A percentile compares a stretch with the other conserved stretches of the same genome.
phyloP scores from a whole-genome alignment of 2,329 filamentous ascomycete genomes.

The Fusarium stilboides region DNA sequence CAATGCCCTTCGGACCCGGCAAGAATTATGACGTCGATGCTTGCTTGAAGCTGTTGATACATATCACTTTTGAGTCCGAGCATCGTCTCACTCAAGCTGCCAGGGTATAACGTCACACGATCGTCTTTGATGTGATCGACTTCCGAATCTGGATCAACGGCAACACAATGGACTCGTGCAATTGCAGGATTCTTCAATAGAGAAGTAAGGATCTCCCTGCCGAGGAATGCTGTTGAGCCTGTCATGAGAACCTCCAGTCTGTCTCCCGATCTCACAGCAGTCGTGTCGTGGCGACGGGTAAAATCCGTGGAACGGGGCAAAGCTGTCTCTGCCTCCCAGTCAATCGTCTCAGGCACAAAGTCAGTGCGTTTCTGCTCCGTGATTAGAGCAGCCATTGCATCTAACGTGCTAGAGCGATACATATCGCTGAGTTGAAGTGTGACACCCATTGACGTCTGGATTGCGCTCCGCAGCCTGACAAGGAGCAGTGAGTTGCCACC shows the following conservation, averaged over 20 bases:
- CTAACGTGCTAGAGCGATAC: background rate
- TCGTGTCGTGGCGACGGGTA: fast-evolving
- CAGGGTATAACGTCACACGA: background rate
- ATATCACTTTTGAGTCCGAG: background rate
- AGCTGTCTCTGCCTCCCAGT: background rate
- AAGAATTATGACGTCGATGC: background rate
- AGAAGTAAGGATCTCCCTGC: background rate
- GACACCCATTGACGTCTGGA: slow-evolving; percentile 1
- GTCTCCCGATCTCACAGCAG: background rate
- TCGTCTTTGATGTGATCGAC: background rate
- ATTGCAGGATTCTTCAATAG: background rate
- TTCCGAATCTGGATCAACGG: background rate
- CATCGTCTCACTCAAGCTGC: background rate
- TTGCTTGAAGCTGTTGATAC: background rate
- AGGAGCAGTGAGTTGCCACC: slow-evolving; percentile 6
- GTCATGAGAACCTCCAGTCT: slow-evolving; percentile 5
- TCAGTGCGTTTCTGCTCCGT: background rate
- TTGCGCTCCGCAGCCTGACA: background rate
- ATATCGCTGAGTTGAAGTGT: slow-evolving; percentile 4
- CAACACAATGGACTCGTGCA: background rate
- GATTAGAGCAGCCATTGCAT: background rate
- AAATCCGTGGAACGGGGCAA: background rate
- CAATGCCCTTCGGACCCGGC: background rate
- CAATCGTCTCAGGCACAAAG: background rate
- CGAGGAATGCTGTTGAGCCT: background rate